These are phyloP conservation scores for Primulina tabacum DNA, from an alignment of 257 asterid genomes.

Conservation along the genomic window DNA sequence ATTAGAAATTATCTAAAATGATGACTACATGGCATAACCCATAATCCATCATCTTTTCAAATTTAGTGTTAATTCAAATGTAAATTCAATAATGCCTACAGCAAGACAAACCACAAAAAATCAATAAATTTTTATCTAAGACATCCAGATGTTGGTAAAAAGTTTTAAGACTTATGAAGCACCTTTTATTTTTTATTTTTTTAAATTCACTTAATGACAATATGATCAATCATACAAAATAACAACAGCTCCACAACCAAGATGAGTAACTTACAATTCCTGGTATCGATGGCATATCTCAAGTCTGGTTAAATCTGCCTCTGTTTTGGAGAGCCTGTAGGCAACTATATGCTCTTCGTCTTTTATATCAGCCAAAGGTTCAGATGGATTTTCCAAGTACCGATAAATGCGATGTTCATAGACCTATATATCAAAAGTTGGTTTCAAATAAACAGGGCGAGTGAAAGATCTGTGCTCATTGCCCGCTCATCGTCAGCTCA, in stretches of 20 bases:
- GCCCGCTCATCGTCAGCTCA: slow-evolving; percentile 6
- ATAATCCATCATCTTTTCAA: too few relatives aligned
- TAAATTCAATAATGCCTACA: slow-evolving; percentile 2
- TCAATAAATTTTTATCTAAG: background rate
- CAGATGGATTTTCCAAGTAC: slow-evolving; percentile 80
- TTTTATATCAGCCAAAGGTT: slow-evolving; percentile 56
- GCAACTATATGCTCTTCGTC: slow-evolving; percentile 95
- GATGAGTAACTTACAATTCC: slow-evolving; percentile 55
- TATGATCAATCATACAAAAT: background rate
- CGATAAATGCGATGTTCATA: slow-evolving; percentile 74
- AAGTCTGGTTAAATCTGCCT: slow-evolving; percentile 52
- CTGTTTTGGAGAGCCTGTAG: slow-evolving; percentile 70
- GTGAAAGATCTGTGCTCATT: slow-evolving; percentile 5
- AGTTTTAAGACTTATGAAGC: background rate
- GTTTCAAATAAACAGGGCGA: slow-evolving; percentile 27
- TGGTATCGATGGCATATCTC: slow-evolving; percentile 75
- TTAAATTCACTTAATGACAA: background rate
- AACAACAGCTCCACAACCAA: background rate
- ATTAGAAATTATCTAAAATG: too few relatives aligned
- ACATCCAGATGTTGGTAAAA: background rate
- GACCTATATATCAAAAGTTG: slow-evolving; percentile 47
- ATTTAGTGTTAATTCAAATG: too few relatives aligned
- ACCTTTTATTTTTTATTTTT: background rate
- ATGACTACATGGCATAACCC: too few relatives aligned
- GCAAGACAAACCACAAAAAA: background rate